Evolutionary conservation across 768 basidiomycete genomes (phyloP).

Genomic region (Auricularia auricula-judae): DNA sequence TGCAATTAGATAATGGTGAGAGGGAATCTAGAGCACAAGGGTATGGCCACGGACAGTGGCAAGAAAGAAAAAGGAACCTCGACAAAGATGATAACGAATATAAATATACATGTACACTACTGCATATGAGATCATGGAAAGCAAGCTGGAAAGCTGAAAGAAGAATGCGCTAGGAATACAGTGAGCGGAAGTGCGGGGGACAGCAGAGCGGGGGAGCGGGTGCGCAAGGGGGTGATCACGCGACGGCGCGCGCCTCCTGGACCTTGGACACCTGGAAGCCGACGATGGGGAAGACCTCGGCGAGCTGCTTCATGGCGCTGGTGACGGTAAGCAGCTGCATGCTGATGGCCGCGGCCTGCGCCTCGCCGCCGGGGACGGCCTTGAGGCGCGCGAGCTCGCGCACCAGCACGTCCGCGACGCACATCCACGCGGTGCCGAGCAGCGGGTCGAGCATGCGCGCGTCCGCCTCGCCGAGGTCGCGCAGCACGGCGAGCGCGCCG

Average conservation of each 20-base stretch:
- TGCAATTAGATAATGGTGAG: no score
- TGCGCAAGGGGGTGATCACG: not conserved
- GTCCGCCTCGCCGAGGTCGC: constrained; percentile 52
- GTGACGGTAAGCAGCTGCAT: constrained; percentile 24
- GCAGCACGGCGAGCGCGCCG: constrained; percentile 46
- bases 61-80: no score
- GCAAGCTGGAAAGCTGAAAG: not conserved
- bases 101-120: not conserved
- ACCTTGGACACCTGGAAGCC: constrained; percentile 9
- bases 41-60: no score
- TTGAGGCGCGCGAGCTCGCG: constrained; percentile 38
- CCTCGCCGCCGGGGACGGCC: constrained; percentile 8
- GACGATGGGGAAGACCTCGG: constrained; percentile 26
- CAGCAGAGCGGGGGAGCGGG: not conserved
- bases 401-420: constrained; percentile 54
- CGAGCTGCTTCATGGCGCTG: constrained; percentile 24
- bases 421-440: constrained; percentile 62
- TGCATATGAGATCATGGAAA: not conserved
- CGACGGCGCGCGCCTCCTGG: not conserved
- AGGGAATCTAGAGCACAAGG: no score
- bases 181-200: not conserved
- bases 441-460: constrained; percentile 69
- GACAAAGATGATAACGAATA: not conserved
- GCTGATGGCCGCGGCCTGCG: constrained; percentile 11
- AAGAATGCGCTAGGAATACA: not conserved